These are phyloP conservation scores for Silybum marianum DNA, from an alignment of 129 eudicot species.

Conservation along the genomic window DNA sequence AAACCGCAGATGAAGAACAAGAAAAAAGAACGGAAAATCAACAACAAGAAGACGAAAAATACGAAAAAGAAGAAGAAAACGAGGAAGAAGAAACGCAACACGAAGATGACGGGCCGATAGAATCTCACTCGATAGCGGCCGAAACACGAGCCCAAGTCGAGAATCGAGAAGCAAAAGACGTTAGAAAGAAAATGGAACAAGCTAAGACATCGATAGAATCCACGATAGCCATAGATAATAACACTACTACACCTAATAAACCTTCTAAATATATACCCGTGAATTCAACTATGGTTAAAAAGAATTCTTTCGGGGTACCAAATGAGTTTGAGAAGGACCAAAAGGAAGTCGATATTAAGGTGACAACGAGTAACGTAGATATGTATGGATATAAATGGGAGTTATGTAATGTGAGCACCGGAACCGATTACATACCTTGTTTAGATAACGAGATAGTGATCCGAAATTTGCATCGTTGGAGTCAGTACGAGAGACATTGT, in stretches of 20 bases:
- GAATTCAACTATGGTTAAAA: not conserved
- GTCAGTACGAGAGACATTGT: slow-evolving; percentile 45
- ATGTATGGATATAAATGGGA: slow-evolving; percentile 40
- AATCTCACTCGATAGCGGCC: slow-evolving; percentile 43
- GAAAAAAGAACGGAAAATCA: slow-evolving; percentile 38
- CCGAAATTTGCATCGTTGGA: slow-evolving; percentile 19
- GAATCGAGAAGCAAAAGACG: slow-evolving; percentile 33
- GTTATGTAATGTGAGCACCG: slow-evolving; percentile 59
- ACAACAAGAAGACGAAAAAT: slow-evolving; percentile 37
- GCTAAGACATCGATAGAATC: slow-evolving; percentile 21
- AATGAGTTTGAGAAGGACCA: slow-evolving; percentile 48
- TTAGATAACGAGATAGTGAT: slow-evolving; percentile 48
- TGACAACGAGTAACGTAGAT: not conserved
- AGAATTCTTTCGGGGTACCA: slow-evolving; percentile 16
- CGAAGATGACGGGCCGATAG: slow-evolving; percentile 46
- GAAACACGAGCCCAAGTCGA: slow-evolving; percentile 37
- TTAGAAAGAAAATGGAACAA: slow-evolving; percentile 39
- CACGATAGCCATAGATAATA: not conserved
- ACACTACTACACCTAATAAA: slow-evolving; percentile 14
- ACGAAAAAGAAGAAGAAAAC: slow-evolving; percentile 33
- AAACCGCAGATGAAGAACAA: slow-evolving; percentile 40
- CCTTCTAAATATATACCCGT: not conserved
- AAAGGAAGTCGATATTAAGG: slow-evolving; percentile 31
- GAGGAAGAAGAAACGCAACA: slow-evolving; percentile 19
- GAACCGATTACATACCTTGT: slow-evolving; percentile 70